Base-by-base conservation (phyloP, 2,329 filamentous ascomycete genomes). In the Fusarium pseudograminearum region DNA sequence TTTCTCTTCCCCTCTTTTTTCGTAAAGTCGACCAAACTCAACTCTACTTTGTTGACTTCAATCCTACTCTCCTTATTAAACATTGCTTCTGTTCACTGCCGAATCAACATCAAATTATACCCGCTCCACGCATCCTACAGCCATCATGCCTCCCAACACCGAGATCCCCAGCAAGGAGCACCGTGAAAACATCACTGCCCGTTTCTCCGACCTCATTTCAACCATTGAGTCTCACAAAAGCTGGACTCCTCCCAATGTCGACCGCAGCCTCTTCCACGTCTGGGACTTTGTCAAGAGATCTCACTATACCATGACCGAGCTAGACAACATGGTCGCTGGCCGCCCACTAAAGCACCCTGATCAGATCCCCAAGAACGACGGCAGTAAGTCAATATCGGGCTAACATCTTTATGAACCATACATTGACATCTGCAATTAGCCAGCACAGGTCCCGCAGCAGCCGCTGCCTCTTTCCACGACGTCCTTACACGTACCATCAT, bases 241-340 rank as follows among this genome's bases (percentile, higher is more conserved):
- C 22, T 79, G 77, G 75, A 73, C 64, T 15, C 71, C 72, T 33
- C 28, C 69, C 8, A 60, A 67, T 12, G 73, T 73, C 33, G 72
- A 78, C 57, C 70, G 73, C 20, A 76, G 77, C 18, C 77, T 83
- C 41, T 80, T 73, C 56, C 74, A 80, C 67, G 66, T 81, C 33
- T 83, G 79, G 79, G 80, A 83, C 67, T 83, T 83, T 67, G 78
- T 79, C 46, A 78, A 74, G 60, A 77, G 80, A 36, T 80, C 79
- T n/a, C 71, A 76, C 38, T 83, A 82, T 65, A 81, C 82, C 74
- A 77, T 81, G 67, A 75, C 74, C 9, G 80, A 82, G 75, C 75
- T 83, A 26, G 79, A 83, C 20, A 80, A 80, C 42, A 77, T 82
- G 54, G 72, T 74, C 20, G 73, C 73, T 26, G 79, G 80, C 16